A percentile compares a stretch with the other conserved stretches of the same genome.
phyloP scores from a whole-genome alignment of 352 stramenopile species.

The Pythium plurisporium region DNA sequence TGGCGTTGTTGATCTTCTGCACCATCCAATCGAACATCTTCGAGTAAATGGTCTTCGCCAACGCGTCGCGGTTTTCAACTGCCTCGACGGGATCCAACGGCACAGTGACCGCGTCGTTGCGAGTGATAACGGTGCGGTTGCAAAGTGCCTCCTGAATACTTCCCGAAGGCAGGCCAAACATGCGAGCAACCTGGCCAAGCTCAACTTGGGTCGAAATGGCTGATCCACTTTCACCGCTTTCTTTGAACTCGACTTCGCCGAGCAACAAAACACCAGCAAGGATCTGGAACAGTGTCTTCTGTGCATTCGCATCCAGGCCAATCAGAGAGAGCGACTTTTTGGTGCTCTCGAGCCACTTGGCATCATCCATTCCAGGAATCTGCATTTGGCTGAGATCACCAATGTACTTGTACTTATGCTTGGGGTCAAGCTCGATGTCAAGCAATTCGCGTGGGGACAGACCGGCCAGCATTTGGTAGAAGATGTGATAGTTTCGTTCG shows the following conservation, averaged over 20 bases:
- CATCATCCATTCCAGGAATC: slow-evolving; percentile 83
- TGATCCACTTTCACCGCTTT: slow-evolving; percentile 66
- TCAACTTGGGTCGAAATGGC: slow-evolving; percentile 60
- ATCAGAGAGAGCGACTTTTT: slow-evolving; percentile 79
- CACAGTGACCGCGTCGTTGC: slow-evolving; percentile 63
- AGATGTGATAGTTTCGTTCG: slow-evolving; percentile 93
- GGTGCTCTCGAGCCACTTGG: slow-evolving; percentile 76
- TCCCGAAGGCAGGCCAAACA: slow-evolving; percentile 64
- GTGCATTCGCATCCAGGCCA: slow-evolving; percentile 45
- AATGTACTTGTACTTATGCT: slow-evolving; percentile 71
- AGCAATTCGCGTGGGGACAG: slow-evolving; percentile 57
- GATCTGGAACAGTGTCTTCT: slow-evolving; percentile 80
- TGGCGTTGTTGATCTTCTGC: slow-evolving; percentile 69
- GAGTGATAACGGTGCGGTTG: slow-evolving; percentile 56
- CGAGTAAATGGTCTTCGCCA: slow-evolving; percentile 95
- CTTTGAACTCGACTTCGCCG: slow-evolving; percentile 93
- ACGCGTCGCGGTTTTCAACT: slow-evolving; percentile 88
- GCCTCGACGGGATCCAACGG: slow-evolving; percentile 87
- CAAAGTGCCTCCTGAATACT: slow-evolving; percentile 67
- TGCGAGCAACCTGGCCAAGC: slow-evolving; percentile 71
- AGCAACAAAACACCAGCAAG: slow-evolving; percentile 93
- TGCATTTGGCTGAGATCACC: slow-evolving; percentile 68
- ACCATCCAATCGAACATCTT: slow-evolving; percentile 97
- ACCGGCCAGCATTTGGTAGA: slow-evolving; percentile 88
- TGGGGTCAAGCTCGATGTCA: slow-evolving; percentile 60